Evolutionary conservation across 1,139 yeast genomes (phyloP).

Genomic region (Hansenula anomala): DNA sequence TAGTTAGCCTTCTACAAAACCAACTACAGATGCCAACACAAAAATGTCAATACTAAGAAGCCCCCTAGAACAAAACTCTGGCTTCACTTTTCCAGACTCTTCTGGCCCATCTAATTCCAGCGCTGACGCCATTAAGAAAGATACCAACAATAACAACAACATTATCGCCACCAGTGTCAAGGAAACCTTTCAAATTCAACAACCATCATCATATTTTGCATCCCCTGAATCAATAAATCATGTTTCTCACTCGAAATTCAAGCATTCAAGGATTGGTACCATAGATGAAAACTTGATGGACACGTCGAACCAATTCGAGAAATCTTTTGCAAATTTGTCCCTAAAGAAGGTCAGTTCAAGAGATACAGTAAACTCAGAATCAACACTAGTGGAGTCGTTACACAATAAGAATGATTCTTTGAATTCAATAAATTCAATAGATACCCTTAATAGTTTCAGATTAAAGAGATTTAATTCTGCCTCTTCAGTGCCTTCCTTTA

Average conservation of each 20-base stretch:
- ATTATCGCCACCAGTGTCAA: no score
- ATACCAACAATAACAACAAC: no score
- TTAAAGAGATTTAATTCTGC: constrained; percentile 16
- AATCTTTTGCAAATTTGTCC: constrained; percentile 4
- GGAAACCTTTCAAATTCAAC: no score
- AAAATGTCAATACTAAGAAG: neutral
- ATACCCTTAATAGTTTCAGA: constrained; percentile 12
- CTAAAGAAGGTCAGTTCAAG: constrained; percentile 8
- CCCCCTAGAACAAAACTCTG: neutral
- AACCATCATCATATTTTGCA: no score
- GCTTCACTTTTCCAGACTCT: neutral
- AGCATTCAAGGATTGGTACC: constrained; percentile 3
- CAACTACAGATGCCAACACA: no score
- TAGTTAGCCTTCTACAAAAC: no score
- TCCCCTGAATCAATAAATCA: no score
- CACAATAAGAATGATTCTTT: constrained; percentile 16
- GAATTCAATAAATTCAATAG: constrained; percentile 15
- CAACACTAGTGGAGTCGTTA: constrained; percentile 10
- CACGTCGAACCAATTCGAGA: constrained; percentile 3
- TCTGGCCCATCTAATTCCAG: no score
- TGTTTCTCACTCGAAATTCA: neutral
- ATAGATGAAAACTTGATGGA: constrained; percentile 6
- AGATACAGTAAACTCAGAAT: constrained; percentile 9
- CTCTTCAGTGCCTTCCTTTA: constrained; percentile 7
- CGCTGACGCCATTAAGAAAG: no score